These are phyloP conservation scores for Pterocarpus santalinus DNA, from an alignment of 306 rosid genomes.

Conservation along the genomic window DNA sequence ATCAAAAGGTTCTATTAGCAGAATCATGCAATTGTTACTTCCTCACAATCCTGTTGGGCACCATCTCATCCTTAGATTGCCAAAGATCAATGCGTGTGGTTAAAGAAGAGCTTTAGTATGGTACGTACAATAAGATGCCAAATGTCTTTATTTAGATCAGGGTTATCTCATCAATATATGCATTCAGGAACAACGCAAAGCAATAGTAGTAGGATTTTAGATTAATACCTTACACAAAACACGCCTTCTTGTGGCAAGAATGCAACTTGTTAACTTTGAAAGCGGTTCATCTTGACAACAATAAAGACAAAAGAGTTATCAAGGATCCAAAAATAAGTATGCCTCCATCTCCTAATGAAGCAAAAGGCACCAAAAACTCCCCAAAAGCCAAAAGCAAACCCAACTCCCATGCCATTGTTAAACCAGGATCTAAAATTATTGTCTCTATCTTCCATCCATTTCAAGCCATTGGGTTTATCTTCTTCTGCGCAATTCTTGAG, in stretches of 20 bases:
- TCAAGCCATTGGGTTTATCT: too few species aligned
- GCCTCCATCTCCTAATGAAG: not conserved
- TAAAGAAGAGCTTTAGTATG: too few species aligned
- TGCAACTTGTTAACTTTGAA: not conserved
- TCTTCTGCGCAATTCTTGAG: not conserved
- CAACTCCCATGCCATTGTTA: conserved; percentile 10
- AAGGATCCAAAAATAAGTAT: not conserved
- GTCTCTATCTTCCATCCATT: not conserved
- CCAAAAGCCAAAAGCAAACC: conserved; percentile 9
- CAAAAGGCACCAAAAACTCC: not conserved
- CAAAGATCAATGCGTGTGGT: too few species aligned
- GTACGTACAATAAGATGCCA: not conserved
- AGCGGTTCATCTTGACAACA: not conserved
- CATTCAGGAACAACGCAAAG: not conserved
- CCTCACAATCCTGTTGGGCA: too few species aligned
- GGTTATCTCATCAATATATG: too few species aligned
- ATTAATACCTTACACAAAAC: not conserved
- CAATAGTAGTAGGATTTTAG: too few species aligned
- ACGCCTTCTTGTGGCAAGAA: not conserved
- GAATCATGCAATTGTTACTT: too few species aligned
- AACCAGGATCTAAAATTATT: not conserved
- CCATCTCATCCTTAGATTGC: too few species aligned
- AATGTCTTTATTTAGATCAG: not conserved
- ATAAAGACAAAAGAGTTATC: not conserved
- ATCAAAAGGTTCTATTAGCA: too few species aligned